Percentiles rank a stretch among this genome's conserved stretches.
These are phyloP conservation scores for Camellia granthamiana DNA, from an alignment of 148 eudicot species.

Conservation along the genomic window DNA sequence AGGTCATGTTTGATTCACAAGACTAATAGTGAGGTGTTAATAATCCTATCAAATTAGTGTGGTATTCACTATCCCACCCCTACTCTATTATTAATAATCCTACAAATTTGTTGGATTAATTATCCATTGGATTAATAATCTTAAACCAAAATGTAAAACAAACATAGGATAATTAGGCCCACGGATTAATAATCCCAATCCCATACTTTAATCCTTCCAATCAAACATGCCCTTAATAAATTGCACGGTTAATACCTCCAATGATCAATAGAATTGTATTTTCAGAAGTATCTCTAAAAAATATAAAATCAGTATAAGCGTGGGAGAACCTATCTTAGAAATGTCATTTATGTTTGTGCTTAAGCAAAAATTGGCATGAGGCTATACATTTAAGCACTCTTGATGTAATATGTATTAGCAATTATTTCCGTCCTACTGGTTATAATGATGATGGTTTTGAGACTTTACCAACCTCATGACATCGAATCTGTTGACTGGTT, in stretches of 20 bases:
- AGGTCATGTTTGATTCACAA: no score
- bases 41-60: no score
- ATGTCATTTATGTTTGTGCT: not conserved
- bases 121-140: no score
- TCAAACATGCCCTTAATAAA: not conserved
- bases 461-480: not conserved
- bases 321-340: not conserved
- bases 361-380: not conserved
- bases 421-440: not conserved
- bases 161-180: no score
- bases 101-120: no score
- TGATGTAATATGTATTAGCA: not conserved
- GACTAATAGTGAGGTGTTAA: no score
- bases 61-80: no score
- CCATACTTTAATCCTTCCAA: no score
- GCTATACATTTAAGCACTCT: not conserved
- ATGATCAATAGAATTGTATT: not conserved
- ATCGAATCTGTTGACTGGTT: not conserved
- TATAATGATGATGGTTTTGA: not conserved
- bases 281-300: slow-evolving; percentile 4
- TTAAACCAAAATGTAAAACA: no score
- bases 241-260: not conserved
- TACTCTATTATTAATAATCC: no score
- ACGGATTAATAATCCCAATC: no score
- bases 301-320: not conserved